Conservation (phyloP, 495 filamentous ascomycete genomes). For the Daldinia childiae region DNA sequence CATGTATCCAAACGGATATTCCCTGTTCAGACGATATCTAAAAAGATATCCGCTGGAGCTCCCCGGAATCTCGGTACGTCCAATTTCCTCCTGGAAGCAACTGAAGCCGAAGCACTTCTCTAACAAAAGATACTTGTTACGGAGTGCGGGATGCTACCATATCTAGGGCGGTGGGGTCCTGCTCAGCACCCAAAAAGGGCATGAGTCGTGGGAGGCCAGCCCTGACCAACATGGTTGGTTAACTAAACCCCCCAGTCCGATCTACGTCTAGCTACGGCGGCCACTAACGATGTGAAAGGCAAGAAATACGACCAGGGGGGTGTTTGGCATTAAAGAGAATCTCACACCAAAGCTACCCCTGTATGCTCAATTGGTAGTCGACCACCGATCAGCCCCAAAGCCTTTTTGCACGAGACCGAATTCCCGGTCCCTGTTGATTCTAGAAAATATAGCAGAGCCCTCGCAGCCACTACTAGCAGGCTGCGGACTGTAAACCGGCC, state of each 20-base stretch:
- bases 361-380: slow-evolving; percentile 7
- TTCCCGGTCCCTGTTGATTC: slow-evolving; percentile 8
- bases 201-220: slow-evolving; percentile 25
- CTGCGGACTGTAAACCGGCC: not conserved
- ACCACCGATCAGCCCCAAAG: slow-evolving; percentile 18
- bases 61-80: slow-evolving; percentile 9
- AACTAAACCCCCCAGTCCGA: slow-evolving; percentile 33
- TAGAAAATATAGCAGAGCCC: slow-evolving; percentile 12
- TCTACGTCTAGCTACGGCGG: slow-evolving; percentile 32
- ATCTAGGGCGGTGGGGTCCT: slow-evolving; percentile 34
- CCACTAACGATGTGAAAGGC: slow-evolving; percentile 27
- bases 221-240: slow-evolving; percentile 27
- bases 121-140: slow-evolving; percentile 46
- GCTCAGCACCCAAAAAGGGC: slow-evolving; percentile 21
- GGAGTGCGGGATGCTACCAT: slow-evolving; percentile 47
- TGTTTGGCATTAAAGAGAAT: slow-evolving; percentile 36
- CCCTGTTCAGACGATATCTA: slow-evolving; percentile 16
- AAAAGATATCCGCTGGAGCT: slow-evolving; percentile 18
- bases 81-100: slow-evolving; percentile 13
- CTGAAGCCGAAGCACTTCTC: slow-evolving; percentile 48
- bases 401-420: slow-evolving; percentile 16
- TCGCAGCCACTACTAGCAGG: not conserved
- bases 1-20: not conserved
- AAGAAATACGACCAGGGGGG: slow-evolving; percentile 26
- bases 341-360: slow-evolving; percentile 36